These are phyloP conservation scores for Telopea speciosissima DNA, from an alignment of 177 flowering plant genomes.

Conservation along the genomic window DNA sequence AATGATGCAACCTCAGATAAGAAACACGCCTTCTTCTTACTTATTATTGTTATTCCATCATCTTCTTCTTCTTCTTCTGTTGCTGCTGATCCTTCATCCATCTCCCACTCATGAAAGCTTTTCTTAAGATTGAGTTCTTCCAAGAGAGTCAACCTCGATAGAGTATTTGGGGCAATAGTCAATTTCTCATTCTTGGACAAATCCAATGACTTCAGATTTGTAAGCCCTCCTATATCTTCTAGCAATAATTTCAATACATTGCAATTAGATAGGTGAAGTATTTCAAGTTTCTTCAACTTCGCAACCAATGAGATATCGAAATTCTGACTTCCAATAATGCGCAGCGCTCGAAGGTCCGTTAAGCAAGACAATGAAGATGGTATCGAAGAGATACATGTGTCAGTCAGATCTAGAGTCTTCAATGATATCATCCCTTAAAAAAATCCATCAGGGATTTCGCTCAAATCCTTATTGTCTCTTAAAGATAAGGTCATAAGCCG, in stretches of 20 bases:
- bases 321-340: neutral
- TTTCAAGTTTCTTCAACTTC: neutral
- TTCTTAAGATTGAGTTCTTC: no score
- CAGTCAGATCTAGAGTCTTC: slow-evolving; percentile 4
- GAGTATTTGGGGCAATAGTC: no score
- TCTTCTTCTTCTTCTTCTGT: no score
- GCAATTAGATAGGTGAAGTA: neutral
- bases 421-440: slow-evolving; percentile 3
- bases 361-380: slow-evolving; percentile 9
- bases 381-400: neutral
- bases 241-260: slow-evolving; percentile 2
- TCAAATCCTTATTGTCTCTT: no score
- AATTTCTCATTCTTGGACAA: no score
- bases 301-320: slow-evolving; percentile 7
- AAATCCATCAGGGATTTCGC: neutral
- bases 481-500: neutral
- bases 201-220: neutral
- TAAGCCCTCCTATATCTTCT: slow-evolving; percentile 11
- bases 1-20: no score
- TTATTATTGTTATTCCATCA: no score
- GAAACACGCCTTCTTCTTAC: no score
- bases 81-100: no score
- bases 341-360: slow-evolving; percentile 12
- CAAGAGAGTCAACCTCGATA: no score
- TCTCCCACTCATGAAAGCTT: no score